Evolutionary conservation across 148 eudicot species (phyloP).

Genomic region (Silene conica): DNA sequence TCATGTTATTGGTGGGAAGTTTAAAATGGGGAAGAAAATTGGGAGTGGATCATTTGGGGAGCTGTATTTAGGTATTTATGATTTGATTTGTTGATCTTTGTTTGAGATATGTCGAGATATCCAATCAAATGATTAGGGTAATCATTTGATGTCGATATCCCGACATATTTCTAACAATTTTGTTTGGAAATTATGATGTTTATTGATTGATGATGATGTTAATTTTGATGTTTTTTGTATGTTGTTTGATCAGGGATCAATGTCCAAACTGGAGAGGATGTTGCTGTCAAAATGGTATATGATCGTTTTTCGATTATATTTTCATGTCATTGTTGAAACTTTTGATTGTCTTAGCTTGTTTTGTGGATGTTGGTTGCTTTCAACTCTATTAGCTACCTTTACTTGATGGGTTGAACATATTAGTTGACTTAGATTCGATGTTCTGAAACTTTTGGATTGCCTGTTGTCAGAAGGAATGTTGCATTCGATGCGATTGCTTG

Average conservation of each 20-base stretch:
- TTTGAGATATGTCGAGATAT: not conserved
- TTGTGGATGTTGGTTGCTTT: conserved; percentile 2
- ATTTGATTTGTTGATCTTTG: conserved; percentile 10
- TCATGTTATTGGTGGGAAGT: conserved; percentile 69
- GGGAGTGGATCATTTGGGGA: conserved; percentile 96
- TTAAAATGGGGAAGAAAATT: conserved; percentile 78
- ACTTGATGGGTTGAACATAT: not conserved
- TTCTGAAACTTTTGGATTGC: not conserved
- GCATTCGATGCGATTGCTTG: not conserved
- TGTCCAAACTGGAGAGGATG: conserved; percentile 85
- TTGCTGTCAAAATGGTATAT: conserved; percentile 77
- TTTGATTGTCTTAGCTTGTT: conserved; percentile 11
- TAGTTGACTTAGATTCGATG: conserved; percentile 20
- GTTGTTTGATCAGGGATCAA: conserved; percentile 56
- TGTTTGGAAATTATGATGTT: conserved; percentile 13
- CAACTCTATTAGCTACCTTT: not conserved
- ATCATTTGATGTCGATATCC: too few relatives aligned
- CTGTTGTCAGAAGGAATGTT: not conserved
- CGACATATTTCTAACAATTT: not conserved
- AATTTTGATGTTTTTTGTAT: not conserved
- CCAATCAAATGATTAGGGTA: not conserved
- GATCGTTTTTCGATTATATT: conserved; percentile 11
- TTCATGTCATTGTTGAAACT: not conserved
- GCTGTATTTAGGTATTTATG: conserved; percentile 62
- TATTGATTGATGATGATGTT: not conserved